Percentiles rank a stretch among this genome's conserved stretches.
These are phyloP conservation scores for Xylaria acuta DNA, from an alignment of 495 filamentous ascomycete genomes.

Conservation along the genomic window DNA sequence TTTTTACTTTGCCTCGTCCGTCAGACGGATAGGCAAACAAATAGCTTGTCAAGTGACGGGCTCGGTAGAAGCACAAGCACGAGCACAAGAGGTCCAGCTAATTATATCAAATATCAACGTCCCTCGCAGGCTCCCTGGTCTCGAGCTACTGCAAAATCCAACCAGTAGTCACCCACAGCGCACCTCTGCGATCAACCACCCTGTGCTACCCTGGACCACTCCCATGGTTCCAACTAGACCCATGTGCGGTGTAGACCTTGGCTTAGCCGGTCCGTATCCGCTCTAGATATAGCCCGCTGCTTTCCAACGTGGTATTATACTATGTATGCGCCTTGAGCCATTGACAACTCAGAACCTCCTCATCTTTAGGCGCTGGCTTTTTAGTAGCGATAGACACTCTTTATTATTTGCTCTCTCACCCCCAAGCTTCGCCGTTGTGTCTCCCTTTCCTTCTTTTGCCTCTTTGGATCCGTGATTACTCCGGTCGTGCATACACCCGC, in stretches of 20 bases:
- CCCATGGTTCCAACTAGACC: conserved; percentile 44
- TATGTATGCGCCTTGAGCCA: conserved; percentile 40
- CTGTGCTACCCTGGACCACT: conserved; percentile 41
- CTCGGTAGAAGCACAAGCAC: background rate
- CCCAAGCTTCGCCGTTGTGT: conserved; percentile 46
- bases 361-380: conserved; percentile 45
- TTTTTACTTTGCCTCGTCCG: background rate
- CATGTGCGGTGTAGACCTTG: conserved; percentile 44
- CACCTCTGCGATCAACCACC: conserved; percentile 39
- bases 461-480: conserved; percentile 43
- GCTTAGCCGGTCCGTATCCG: conserved; percentile 47
- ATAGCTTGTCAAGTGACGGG: conserved; percentile 25
- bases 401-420: conserved; percentile 40
- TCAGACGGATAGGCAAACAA: conserved; percentile 7
- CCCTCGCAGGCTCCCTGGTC: conserved; percentile 28
- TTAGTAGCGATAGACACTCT: conserved; percentile 43
- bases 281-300: conserved; percentile 47
- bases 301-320: conserved; percentile 38
- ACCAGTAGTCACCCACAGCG: conserved; percentile 28
- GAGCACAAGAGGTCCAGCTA: conserved; percentile 33
- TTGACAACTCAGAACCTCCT: conserved; percentile 46
- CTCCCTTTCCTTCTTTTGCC: conserved; percentile 39
- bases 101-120: conserved; percentile 41
- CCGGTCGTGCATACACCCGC: conserved; percentile 39
- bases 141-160: conserved; percentile 31